A percentile compares a stretch with the other conserved stretches of the same genome.
Conservation (phyloP, 2,329 filamentous ascomycete genomes). For the Penicillium sp. region DNA sequence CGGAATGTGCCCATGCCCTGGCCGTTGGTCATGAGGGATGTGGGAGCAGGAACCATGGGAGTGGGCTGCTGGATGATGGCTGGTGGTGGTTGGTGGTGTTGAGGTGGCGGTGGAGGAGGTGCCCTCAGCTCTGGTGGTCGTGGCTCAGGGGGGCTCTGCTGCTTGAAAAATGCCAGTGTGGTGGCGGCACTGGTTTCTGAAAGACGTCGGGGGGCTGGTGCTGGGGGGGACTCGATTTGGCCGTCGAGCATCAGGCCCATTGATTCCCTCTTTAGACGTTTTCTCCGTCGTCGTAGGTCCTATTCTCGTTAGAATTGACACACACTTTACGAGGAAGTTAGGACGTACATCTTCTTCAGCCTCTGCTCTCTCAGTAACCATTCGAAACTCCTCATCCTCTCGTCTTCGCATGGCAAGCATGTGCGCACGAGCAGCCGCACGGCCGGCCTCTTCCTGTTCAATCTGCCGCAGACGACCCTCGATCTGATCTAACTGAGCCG, state of each 20-base stretch:
- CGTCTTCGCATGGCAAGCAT: slow-evolving; percentile 35
- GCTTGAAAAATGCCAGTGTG: slow-evolving; percentile 39
- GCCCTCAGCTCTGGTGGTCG: slow-evolving; percentile 18
- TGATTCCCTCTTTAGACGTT: slow-evolving; percentile 37
- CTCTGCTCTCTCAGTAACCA: slow-evolving; percentile 37
- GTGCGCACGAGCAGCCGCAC: slow-evolving; percentile 35
- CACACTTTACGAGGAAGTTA: too few species aligned
- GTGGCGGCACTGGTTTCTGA: slow-evolving; percentile 41
- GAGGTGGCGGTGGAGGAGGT: slow-evolving; percentile 4
- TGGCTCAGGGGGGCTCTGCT: slow-evolving; percentile 38
- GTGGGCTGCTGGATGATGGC: slow-evolving; percentile 10
- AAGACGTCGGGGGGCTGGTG: slow-evolving; percentile 35
- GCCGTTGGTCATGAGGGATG: background rate
- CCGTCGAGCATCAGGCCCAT: slow-evolving; percentile 36
- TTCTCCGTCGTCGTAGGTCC: slow-evolving; percentile 38
- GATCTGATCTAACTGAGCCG: slow-evolving; percentile 33
- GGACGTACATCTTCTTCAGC: slow-evolving; percentile 39
- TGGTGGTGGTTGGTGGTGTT: slow-evolving; percentile 1
- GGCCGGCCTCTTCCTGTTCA: slow-evolving; percentile 37
- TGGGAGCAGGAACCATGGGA: slow-evolving; percentile 17
- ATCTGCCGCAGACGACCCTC: slow-evolving; percentile 36
- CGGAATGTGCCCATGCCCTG: slow-evolving; percentile 26
- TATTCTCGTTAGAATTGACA: slow-evolving; percentile 13
- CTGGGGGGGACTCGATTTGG: slow-evolving; percentile 33
- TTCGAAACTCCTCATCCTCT: slow-evolving; percentile 39